Evolutionary conservation across 805 yeast species (phyloP).

Genomic region (Monosporozyma siamensis): DNA sequence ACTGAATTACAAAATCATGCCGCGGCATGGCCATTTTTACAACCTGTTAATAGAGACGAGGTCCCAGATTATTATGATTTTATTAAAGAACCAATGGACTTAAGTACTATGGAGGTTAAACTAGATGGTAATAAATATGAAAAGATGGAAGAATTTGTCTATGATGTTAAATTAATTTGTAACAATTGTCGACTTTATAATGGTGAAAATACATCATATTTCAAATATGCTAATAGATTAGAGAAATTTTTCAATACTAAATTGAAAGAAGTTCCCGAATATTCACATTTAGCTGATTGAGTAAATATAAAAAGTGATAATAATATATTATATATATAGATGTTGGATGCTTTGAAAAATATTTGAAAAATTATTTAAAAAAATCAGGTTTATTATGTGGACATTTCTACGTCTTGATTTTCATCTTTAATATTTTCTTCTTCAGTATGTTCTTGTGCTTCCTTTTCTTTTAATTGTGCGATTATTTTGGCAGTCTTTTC

Average conservation of each 20-base stretch:
- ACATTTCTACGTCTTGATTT: conserved; percentile 27
- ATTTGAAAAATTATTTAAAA: too few relatives aligned
- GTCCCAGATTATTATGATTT: conserved; percentile 95
- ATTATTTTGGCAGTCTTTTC: conserved; percentile 77
- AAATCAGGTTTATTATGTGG: conserved; percentile 6
- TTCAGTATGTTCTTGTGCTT: conserved; percentile 37
- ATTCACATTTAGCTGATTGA: conserved; percentile 67
- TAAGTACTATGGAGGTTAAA: conserved; percentile 89
- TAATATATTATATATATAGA: background rate
- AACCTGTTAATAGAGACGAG: conserved; percentile 86
- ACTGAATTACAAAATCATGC: conserved; percentile 90
- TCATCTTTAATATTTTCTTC: conserved; percentile 19
- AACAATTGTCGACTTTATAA: conserved; percentile 89
- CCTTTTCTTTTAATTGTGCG: conserved; percentile 63
- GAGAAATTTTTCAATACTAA: conserved; percentile 81
- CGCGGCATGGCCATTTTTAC: conserved; percentile 95
- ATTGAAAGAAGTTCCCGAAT: conserved; percentile 86
- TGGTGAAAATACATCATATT: conserved; percentile 90
- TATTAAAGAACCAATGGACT: conserved; percentile 96
- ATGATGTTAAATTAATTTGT: conserved; percentile 78
- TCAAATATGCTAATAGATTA: conserved; percentile 85
- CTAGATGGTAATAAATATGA: conserved; percentile 87
- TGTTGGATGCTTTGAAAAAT: too few relatives aligned
- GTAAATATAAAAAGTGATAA: background rate
- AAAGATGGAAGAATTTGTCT: conserved; percentile 81